Conservation (phyloP, 2,329 filamentous ascomycete species). For the Botryotinia convoluta region DNA sequence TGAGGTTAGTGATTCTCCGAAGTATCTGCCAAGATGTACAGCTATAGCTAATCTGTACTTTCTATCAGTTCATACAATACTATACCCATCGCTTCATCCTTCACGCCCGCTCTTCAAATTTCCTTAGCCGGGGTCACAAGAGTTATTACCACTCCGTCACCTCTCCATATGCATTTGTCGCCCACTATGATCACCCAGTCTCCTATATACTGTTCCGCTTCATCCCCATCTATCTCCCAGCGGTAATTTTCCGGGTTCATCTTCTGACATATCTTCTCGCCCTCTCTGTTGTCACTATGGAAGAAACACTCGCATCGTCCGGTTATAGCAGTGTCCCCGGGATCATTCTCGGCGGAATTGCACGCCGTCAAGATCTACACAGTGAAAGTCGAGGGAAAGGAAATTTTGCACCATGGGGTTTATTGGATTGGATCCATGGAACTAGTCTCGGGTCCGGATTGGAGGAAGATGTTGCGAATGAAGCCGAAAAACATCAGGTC, state of each 20-base stretch:
- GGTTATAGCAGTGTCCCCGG: conserved; percentile 61
- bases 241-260: conserved; percentile 64
- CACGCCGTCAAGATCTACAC: conserved; percentile 52
- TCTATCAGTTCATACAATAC: conserved; percentile 60
- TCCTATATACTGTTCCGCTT: conserved; percentile 62
- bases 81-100: conserved; percentile 70
- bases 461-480: conserved; percentile 52
- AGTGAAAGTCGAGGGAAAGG: conserved; percentile 55
- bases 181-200: conserved; percentile 67
- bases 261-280: conserved; percentile 70
- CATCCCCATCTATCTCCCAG: conserved; percentile 63
- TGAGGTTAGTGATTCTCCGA: conserved; percentile 46
- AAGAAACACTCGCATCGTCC: conserved; percentile 65
- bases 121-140: conserved; percentile 45
- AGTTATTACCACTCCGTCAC: conserved; percentile 51
- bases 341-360: conserved; percentile 52
- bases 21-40: background rate
- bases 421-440: conserved; percentile 60
- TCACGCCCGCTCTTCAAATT: conserved; percentile 48
- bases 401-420: conserved; percentile 60
- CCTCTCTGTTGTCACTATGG: conserved; percentile 58
- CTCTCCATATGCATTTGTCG: conserved; percentile 59
- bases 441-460: conserved; percentile 55
- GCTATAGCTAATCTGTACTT: conserved; percentile 1
- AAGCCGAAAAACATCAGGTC: conserved; percentile 54